Percentiles rank a stretch among this genome's conserved stretches.
phyloP scores from a whole-genome alignment of 169 alveolate species.

The Theileria sp. region DNA sequence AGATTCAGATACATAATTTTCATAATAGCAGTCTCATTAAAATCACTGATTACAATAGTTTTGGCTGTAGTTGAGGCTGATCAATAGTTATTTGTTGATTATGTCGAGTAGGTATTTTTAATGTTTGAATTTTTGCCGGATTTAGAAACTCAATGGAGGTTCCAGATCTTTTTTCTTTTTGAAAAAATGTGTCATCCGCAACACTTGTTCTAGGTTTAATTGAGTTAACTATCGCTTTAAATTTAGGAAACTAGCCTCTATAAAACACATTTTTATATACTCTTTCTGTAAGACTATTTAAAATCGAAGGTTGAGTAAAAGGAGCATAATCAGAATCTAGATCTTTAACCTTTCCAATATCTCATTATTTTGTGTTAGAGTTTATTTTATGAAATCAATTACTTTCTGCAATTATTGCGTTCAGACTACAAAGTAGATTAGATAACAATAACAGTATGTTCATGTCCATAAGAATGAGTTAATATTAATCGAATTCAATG shows the following conservation, averaged over 20 bases:
- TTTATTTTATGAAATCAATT: background rate
- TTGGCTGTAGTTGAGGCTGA: background rate
- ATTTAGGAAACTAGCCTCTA: background rate
- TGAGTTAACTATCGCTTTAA: background rate
- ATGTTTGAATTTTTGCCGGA: background rate
- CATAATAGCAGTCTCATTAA: background rate
- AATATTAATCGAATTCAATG: background rate
- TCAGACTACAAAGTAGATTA: background rate
- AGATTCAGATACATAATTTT: background rate
- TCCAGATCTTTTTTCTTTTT: background rate
- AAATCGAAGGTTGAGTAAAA: background rate
- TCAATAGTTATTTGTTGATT: background rate
- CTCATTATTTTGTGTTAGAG: background rate
- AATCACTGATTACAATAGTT: background rate
- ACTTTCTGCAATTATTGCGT: background rate
- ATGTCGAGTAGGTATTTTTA: background rate
- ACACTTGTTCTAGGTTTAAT: background rate
- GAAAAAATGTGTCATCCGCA: background rate
- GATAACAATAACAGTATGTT: background rate
- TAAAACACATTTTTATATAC: too few species aligned
- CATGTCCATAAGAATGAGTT: background rate
- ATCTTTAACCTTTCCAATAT: background rate
- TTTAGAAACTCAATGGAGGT: background rate
- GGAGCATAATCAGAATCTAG: background rate
- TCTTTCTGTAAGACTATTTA: background rate